These are phyloP conservation scores for Simmondsia chinensis DNA, from an alignment of 148 eudicot species.

Conservation along the genomic window DNA sequence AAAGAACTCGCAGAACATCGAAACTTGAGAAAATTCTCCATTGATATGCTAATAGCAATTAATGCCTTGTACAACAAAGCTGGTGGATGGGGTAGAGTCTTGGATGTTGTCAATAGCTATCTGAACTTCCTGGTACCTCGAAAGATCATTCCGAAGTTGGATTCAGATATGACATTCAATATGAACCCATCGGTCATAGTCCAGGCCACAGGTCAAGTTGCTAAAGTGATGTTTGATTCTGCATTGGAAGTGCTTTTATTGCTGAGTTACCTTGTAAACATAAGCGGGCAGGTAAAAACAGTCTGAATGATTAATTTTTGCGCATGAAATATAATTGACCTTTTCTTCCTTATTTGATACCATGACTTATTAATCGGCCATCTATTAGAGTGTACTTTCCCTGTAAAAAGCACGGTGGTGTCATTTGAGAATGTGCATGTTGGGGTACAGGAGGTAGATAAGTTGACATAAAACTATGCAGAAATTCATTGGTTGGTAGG, in stretches of 20 bases:
- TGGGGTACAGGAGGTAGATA: too few relatives aligned
- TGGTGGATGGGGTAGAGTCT: conserved; percentile 59
- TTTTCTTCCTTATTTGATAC: background rate
- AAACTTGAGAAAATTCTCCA: conserved; percentile 68
- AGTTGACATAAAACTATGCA: too few relatives aligned
- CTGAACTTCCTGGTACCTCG: conserved; percentile 71
- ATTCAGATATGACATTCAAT: conserved; percentile 34
- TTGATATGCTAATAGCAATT: conserved; percentile 55
- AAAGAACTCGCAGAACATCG: conserved; percentile 63
- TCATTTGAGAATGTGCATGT: too few relatives aligned
- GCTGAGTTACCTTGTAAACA: conserved; percentile 62
- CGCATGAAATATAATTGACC: too few relatives aligned
- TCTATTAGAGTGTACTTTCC: too few relatives aligned
- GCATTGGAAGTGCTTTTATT: conserved; percentile 67
- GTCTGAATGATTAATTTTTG: too few relatives aligned
- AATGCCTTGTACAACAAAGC: conserved; percentile 55
- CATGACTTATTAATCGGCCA: too few relatives aligned
- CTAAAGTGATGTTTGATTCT: conserved; percentile 79
- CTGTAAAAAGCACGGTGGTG: too few relatives aligned
- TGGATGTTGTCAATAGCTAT: conserved; percentile 66
- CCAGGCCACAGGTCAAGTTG: conserved; percentile 85
- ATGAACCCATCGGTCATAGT: conserved; percentile 38
- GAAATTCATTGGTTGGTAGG: too few relatives aligned
- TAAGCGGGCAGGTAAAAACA: conserved; percentile 73
- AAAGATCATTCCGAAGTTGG: conserved; percentile 36